Evolutionary conservation across 768 basidiomycete species (phyloP).

Genomic region (Lactifluus volemus): DNA sequence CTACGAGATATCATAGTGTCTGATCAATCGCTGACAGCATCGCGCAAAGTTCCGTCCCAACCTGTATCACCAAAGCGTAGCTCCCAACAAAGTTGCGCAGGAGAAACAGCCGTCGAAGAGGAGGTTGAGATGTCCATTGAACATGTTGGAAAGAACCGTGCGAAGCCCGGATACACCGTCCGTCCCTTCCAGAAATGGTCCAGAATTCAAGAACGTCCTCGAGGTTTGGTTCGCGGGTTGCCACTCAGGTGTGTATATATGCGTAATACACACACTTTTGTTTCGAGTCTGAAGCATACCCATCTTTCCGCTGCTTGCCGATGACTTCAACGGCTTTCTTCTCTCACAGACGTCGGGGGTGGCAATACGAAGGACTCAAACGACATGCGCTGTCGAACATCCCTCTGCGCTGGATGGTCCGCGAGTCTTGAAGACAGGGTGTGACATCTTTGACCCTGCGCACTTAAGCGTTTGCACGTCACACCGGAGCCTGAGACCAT

Average conservation of each 20-base stretch:
- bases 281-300: not conserved
- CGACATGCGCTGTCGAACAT: constrained; percentile 3
- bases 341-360: constrained; percentile 13
- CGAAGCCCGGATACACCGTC: not conserved
- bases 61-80: constrained; percentile 39
- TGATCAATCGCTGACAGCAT: constrained; percentile 31
- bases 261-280: not conserved
- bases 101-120: constrained; percentile 21
- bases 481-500: not conserved
- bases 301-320: too few species aligned
- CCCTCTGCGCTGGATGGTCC: constrained; percentile 15
- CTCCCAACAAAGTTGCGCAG: not conserved
- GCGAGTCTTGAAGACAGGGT: constrained; percentile 5
- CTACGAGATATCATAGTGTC: not conserved
- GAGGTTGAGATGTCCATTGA: not conserved
- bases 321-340: not conserved
- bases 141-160: not conserved
- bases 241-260: constrained; percentile 2
- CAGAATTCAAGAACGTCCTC: not conserved
- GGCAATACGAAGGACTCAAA: not conserved
- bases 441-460: not conserved
- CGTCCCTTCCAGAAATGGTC: not conserved
- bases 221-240: constrained; percentile 17
- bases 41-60: constrained; percentile 59
- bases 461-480: not conserved